phyloP scores from a whole-genome alignment of 1,139 yeast species.

The Torulaspora globosa region DNA sequence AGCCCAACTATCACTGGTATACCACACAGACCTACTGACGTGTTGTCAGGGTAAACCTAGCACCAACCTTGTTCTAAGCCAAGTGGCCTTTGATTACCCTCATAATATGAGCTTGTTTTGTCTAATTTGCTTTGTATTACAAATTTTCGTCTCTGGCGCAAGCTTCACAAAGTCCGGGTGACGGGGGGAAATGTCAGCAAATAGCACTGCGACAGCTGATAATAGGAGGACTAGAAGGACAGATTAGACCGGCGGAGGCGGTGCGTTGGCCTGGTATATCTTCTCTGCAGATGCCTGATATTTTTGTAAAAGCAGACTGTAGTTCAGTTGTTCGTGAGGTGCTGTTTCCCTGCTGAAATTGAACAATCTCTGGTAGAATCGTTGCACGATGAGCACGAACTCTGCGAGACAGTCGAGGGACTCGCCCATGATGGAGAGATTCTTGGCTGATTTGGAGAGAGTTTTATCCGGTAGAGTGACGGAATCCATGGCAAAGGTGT shows the following conservation, averaged over 20 bases:
- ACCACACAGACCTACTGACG: conserved; percentile 6
- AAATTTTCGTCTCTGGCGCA: conserved; percentile 1
- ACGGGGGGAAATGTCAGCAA: conserved; percentile 3
- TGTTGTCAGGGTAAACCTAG: conserved; percentile 19
- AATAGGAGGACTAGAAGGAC: not conserved
- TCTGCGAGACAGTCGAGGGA: conserved; percentile 40
- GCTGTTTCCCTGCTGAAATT: conserved; percentile 25
- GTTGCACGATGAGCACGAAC: conserved; percentile 33
- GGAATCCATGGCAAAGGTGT: conserved; percentile 32
- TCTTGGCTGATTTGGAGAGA: conserved; percentile 34
- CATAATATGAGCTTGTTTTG: conserved; percentile 6
- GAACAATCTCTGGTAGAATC: conserved; percentile 29
- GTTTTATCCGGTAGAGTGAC: conserved; percentile 28
- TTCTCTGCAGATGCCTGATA: conserved; percentile 31
- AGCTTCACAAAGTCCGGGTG: conserved; percentile 13
- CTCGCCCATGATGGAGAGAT: conserved; percentile 41
- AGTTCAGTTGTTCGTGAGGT: conserved; percentile 24
- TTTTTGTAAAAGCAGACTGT: conserved; percentile 24
- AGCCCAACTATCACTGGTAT: not conserved
- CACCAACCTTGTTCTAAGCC: conserved; percentile 3
- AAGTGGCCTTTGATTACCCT: conserved; percentile 11
- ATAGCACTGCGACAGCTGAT: not conserved
- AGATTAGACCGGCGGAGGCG: conserved; percentile 33
- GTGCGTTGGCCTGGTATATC: conserved; percentile 33
- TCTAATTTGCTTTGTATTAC: conserved; percentile 2